Evolutionary conservation across 345 rosid species (phyloP), one percentile per base, ranked within the genome.

Genomic region (Rhizophora mangle): DNA sequence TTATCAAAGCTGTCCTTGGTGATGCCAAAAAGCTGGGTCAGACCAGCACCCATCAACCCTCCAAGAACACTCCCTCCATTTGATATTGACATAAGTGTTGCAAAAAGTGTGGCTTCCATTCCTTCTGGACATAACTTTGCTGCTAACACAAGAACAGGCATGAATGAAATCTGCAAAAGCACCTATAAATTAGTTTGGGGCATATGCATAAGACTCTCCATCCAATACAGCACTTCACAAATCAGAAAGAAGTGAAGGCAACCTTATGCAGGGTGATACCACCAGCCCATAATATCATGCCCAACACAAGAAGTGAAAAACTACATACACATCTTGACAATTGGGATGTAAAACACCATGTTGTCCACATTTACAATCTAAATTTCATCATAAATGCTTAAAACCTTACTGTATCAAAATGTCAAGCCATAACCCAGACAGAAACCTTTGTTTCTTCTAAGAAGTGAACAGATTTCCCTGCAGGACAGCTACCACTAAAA

Each of bases 31-130:
- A 84, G 65, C 81, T 88, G 92, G 26, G 96, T 92, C 76, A 92
- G 80, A 49, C 89, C 94, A 57, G 97, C 98, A 22, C 97, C 98
- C 18, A 96, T 79, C 49, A 96, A 82, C 52, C 98, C 98, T 47
- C 98, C 99, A 0, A 92, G 80, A 54, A 96, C 94, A 51, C 97
- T 86, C 60, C 98, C 94, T 75, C 89, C 98, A 62, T 96, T 96
- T 8, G 95, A 89, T 76, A 92, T 82, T 59, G 98, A 96, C 98
- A 96, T 90, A 62, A 92, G 93, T 16, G 98, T 96, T 2, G 98
- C 98, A 52, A 96, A 95, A 18, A 92, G 93, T 20, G 97, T 96
- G 65, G 97, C 98, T 78, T 96, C 98, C 97, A 96, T 90, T 77
- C 98, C 98, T 79, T 90, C 97, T 16, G 97, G 99, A 74, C 98